These are phyloP conservation scores for Rugosomyces carneus DNA, from an alignment of 1,284 basidiomycete species.

Conservation along the genomic window DNA sequence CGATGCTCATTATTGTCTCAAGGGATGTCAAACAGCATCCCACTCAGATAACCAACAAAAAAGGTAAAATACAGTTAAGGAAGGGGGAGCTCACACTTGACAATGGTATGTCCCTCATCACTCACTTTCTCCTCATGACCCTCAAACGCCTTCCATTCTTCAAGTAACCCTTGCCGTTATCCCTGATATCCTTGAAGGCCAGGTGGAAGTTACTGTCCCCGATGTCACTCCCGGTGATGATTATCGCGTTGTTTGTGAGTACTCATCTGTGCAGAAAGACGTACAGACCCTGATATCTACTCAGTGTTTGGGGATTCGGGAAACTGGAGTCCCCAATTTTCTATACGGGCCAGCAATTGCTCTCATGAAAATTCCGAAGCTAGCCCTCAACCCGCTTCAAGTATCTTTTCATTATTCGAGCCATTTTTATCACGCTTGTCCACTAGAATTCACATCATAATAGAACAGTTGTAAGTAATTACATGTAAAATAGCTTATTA, in stretches of 20 bases:
- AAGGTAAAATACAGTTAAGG: constrained; percentile 36
- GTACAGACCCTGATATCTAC: constrained; percentile 1
- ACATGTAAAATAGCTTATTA: neutral
- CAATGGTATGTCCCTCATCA: constrained; percentile 18
- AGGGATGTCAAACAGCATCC: constrained; percentile 39
- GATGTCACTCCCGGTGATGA: constrained; percentile 24
- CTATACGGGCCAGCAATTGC: neutral
- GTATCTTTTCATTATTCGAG: neutral
- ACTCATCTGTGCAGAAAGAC: neutral
- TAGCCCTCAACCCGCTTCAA: neutral
- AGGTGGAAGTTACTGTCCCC: constrained; percentile 33
- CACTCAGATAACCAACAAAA: constrained; percentile 39
- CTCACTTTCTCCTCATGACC: neutral
- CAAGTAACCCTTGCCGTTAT: constrained; percentile 29
- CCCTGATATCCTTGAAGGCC: constrained; percentile 36
- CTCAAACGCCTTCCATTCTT: neutral
- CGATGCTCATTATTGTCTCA: neutral
- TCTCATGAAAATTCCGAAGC: neutral
- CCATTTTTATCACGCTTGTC: neutral
- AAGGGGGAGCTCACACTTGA: constrained; percentile 26
- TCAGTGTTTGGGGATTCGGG: constrained; percentile 45
- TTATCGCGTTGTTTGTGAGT: constrained; percentile 39
- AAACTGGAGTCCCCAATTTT: constrained; percentile 21
- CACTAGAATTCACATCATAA: neutral
- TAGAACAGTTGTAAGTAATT: neutral